These are phyloP conservation scores for Ceriops decandra DNA, from an alignment of 345 rosid species.

Conservation along the genomic window DNA sequence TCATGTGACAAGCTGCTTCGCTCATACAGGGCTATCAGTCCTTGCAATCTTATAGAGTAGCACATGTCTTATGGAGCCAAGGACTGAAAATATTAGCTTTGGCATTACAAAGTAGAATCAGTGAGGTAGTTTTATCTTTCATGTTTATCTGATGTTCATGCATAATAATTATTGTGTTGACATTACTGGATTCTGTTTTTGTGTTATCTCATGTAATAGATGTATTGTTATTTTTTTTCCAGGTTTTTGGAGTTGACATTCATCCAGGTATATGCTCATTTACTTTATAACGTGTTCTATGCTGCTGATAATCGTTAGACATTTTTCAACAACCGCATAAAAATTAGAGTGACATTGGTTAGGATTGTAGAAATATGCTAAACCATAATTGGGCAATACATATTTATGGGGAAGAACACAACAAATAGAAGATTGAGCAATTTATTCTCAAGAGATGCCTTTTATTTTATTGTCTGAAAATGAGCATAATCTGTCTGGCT, in stretches of 20 bases:
- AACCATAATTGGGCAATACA: too few species aligned
- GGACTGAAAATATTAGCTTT: slow-evolving; percentile 76
- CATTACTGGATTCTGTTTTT: neutral
- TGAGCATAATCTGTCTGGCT: slow-evolving; percentile 1
- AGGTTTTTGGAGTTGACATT: slow-evolving; percentile 95
- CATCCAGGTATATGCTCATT: slow-evolving; percentile 70
- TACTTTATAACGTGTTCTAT: neutral
- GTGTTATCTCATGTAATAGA: slow-evolving; percentile 7
- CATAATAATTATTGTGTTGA: neutral
- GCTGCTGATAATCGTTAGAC: neutral
- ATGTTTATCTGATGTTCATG: neutral
- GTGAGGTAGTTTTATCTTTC: slow-evolving; percentile 56
- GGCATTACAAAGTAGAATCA: slow-evolving; percentile 79
- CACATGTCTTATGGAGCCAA: slow-evolving; percentile 78
- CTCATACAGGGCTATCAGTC: slow-evolving; percentile 79
- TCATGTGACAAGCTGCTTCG: slow-evolving; percentile 6
- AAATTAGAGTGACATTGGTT: neutral
- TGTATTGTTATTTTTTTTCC: slow-evolving; percentile 13
- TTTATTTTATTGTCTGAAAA: slow-evolving; percentile 1
- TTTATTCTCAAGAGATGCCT: neutral
- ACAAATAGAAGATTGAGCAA: neutral
- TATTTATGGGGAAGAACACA: neutral
- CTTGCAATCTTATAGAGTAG: slow-evolving; percentile 75
- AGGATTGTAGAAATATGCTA: neutral
- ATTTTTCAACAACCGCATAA: neutral